These are phyloP conservation scores for Tripidium arundinaceum DNA, from an alignment of 202 grass and related monocot genomes.

Conservation along the genomic window DNA sequence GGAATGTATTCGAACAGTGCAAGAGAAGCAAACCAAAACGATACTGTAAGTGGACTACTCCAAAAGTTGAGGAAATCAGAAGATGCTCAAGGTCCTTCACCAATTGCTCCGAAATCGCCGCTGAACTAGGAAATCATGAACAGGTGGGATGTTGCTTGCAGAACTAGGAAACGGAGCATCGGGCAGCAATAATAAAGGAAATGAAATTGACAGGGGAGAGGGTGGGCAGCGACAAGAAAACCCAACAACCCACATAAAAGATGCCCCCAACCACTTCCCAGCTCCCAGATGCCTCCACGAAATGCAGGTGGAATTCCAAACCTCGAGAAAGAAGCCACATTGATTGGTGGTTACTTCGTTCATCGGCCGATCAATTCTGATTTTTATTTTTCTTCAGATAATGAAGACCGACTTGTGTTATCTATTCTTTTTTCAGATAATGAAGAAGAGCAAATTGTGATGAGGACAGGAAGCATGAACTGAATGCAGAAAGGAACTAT, in stretches of 20 bases:
- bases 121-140: neutral
- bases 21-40: conserved; percentile 8
- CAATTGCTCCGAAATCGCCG: neutral
- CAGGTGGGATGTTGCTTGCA: conserved; percentile 36
- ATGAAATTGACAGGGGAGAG: conserved; percentile 29
- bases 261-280: conserved; percentile 45
- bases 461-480: neutral
- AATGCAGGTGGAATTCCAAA: conserved; percentile 33
- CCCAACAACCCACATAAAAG: conserved; percentile 50
- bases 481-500: neutral
- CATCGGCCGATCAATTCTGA: conserved; percentile 3
- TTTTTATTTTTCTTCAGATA: neutral
- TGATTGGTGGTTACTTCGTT: conserved; percentile 20
- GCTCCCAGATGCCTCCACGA: conserved; percentile 22
- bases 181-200: conserved; percentile 29
- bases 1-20: neutral
- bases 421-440: neutral
- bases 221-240: conserved; percentile 47
- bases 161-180: conserved; percentile 28
- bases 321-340: conserved; percentile 31
- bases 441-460: neutral
- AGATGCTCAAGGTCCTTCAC: neutral
- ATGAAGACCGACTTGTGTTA: neutral
- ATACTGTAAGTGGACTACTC: neutral
- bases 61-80: conserved; percentile 1